A percentile compares a stretch with the other conserved stretches of the same genome.
phyloP scores from a whole-genome alignment of 2,329 filamentous ascomycete genomes.

The Phaeophleospora eucalypticola region DNA sequence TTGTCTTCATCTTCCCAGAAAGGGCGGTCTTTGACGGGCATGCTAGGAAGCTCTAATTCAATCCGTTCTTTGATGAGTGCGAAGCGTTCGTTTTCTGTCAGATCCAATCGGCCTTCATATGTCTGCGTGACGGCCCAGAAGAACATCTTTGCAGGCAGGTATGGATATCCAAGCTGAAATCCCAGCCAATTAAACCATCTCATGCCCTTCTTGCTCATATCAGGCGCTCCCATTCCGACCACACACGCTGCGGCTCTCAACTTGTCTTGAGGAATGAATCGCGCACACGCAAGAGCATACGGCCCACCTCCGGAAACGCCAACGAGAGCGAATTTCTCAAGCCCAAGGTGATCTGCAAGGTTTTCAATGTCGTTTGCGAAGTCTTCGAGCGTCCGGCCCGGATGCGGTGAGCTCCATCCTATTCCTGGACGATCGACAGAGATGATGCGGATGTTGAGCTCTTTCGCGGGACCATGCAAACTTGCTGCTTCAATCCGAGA shows the following conservation, averaged over 20 bases:
- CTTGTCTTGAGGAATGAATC: not conserved
- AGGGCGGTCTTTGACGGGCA: not conserved
- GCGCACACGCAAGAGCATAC: conserved; percentile 46
- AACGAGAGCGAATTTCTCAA: conserved; percentile 42
- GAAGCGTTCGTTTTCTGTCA: not conserved
- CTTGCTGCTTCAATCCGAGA: conserved; percentile 41
- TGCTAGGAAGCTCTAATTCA: not conserved
- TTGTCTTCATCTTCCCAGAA: not conserved
- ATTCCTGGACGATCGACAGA: conserved; percentile 43
- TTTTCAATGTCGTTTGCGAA: conserved; percentile 42
- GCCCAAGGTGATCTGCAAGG: conserved; percentile 39
- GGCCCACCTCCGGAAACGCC: conserved; percentile 47
- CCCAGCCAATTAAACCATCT: not conserved
- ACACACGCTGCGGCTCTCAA: not conserved
- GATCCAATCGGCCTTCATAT: not conserved
- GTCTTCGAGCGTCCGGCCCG: conserved; percentile 37
- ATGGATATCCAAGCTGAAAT: not conserved
- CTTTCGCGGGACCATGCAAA: conserved; percentile 33
- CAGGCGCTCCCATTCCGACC: not conserved
- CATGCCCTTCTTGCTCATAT: not conserved
- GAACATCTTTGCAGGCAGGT: not conserved
- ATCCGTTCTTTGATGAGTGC: not conserved
- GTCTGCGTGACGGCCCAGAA: not conserved
- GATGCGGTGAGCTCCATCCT: conserved; percentile 40
- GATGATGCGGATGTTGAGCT: conserved; percentile 39